Conservation (phyloP, 2,329 filamentous ascomycete genomes). For the Cladophialophora yegresii region DNA sequence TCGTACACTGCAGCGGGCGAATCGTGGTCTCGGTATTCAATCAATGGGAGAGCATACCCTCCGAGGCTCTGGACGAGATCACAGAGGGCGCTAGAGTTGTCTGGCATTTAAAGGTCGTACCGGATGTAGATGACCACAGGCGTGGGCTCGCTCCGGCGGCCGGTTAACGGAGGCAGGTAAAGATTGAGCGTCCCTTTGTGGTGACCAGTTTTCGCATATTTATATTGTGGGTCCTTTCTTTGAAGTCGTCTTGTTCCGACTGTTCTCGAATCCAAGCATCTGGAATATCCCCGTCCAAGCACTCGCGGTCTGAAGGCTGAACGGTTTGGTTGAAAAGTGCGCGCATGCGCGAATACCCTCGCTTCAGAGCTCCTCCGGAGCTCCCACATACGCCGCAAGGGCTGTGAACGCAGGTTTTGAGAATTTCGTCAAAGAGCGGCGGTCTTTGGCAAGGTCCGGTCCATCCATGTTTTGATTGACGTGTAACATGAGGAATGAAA, state of each 20-base stretch:
- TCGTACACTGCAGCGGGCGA: conserved; percentile 23
- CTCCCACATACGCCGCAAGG: not conserved
- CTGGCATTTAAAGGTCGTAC: conserved; percentile 15
- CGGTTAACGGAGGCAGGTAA: conserved; percentile 15
- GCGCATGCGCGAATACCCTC: not conserved
- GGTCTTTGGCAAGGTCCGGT: not conserved
- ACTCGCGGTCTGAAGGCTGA: not conserved
- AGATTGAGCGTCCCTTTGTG: conserved; percentile 22
- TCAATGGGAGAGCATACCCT: conserved; percentile 9
- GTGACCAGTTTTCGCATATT: conserved; percentile 1
- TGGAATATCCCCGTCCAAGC: not conserved
- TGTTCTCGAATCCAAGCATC: not conserved
- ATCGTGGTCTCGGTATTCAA: conserved; percentile 25
- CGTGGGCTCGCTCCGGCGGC: not conserved
- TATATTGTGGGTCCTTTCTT: not conserved
- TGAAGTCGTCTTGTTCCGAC: not conserved
- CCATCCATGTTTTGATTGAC: not conserved
- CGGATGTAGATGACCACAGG: conserved; percentile 28
- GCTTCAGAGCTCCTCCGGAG: not conserved
- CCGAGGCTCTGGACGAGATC: not conserved
- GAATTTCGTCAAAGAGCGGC: not conserved
- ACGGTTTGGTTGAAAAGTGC: not conserved
- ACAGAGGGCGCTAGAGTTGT: conserved; percentile 9
- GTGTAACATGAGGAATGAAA: not conserved
- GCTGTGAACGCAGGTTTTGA: not conserved